phyloP scores from a whole-genome alignment of 164 flowering plant genomes.

The Aristolochia contorta region DNA sequence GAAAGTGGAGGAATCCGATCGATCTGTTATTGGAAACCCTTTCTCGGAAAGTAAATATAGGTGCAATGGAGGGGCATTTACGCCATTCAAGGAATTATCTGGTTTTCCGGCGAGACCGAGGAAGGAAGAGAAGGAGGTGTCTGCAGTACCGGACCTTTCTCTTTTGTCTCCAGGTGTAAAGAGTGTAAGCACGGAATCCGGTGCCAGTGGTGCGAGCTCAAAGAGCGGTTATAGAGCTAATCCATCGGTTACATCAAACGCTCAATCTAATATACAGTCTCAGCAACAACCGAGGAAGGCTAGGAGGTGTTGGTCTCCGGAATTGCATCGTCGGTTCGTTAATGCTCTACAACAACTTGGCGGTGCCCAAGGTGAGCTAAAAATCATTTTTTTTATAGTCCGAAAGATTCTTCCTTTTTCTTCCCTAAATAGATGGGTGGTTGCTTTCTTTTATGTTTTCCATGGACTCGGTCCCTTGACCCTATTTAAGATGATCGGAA shows the following conservation, averaged over 20 bases:
- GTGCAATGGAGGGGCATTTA: conserved; percentile 23
- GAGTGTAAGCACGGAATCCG: conserved; percentile 19
- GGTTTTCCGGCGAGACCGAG: conserved; percentile 14
- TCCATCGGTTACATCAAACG: neutral
- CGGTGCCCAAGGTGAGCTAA: conserved; percentile 60
- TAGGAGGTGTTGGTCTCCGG: conserved; percentile 93
- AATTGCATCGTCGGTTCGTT: conserved; percentile 75
- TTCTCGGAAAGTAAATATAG: conserved; percentile 16
- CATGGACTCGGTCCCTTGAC: too few relatives aligned
- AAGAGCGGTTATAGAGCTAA: conserved; percentile 14
- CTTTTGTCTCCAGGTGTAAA: conserved; percentile 37
- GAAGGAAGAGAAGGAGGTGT: conserved; percentile 35
- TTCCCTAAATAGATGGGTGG: neutral
- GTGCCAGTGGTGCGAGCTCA: conserved; percentile 19
- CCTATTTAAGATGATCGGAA: too few relatives aligned
- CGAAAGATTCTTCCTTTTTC: neutral
- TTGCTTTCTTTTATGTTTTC: too few relatives aligned
- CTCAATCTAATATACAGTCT: conserved; percentile 18
- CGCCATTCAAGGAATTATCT: conserved; percentile 22
- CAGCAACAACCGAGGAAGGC: conserved; percentile 47
- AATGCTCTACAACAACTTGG: conserved; percentile 78
- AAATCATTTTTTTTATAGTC: neutral
- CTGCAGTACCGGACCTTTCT: conserved; percentile 31
- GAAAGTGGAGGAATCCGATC: conserved; percentile 3
- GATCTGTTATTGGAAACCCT: neutral